phyloP scores from a whole-genome alignment of 805 yeast species.

The Kurtzmaniella fragi region DNA sequence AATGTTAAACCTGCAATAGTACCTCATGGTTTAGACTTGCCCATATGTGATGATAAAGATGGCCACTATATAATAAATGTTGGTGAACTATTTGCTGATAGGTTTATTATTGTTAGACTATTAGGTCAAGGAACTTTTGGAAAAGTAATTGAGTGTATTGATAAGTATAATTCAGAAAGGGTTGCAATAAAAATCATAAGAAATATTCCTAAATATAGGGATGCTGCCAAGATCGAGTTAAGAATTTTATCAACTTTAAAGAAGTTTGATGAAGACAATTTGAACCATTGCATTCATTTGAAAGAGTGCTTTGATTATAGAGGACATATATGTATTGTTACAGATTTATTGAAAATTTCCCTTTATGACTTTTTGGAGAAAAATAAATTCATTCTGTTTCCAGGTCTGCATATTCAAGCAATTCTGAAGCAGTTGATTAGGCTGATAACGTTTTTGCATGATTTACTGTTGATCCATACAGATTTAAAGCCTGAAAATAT shows the following conservation, averaged over 20 bases:
- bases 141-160: constrained; percentile 81
- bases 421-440: constrained; percentile 80
- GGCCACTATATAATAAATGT: constrained; percentile 67
- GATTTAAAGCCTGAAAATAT: constrained; percentile 97
- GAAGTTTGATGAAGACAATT: constrained; percentile 61
- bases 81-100: constrained; percentile 63
- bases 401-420: constrained; percentile 88
- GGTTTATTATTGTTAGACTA: constrained; percentile 62
- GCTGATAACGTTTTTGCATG: constrained; percentile 86
- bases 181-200: constrained; percentile 93
- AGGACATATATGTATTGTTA: constrained; percentile 91
- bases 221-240: constrained; percentile 90
- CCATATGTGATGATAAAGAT: constrained; percentile 59
- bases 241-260: constrained; percentile 73
- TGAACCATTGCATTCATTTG: constrained; percentile 77
- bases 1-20: constrained; percentile 35
- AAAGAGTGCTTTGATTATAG: constrained; percentile 88
- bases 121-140: constrained; percentile 95
- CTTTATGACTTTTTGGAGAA: constrained; percentile 85
- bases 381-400: constrained; percentile 84
- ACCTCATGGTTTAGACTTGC: constrained; percentile 26
- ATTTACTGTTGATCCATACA: constrained; percentile 85
- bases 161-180: constrained; percentile 48
- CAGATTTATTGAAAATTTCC: constrained; percentile 79
- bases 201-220: constrained; percentile 89